Conservation (phyloP, 768 basidiomycete genomes). For the Boletellus sp. region DNA sequence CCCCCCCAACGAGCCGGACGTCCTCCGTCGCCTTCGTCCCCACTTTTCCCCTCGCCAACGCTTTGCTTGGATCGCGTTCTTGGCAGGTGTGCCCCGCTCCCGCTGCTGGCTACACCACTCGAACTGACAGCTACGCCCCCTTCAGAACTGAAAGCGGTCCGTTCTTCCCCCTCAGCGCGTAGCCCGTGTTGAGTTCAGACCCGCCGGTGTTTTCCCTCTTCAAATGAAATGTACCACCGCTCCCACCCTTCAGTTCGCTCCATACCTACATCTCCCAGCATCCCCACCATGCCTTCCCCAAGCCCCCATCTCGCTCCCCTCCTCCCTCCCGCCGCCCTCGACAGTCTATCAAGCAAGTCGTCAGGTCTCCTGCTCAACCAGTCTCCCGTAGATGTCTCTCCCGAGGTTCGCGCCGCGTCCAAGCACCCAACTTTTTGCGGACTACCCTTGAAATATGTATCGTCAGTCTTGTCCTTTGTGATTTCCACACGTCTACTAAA, state of each 20-base stretch:
- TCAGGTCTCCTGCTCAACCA: slow-evolving; percentile 35
- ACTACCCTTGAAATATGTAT: slow-evolving; percentile 75
- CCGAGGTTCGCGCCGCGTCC: slow-evolving; percentile 21
- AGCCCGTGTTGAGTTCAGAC: slow-evolving; percentile 12
- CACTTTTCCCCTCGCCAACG: neutral
- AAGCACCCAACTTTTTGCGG: slow-evolving; percentile 58
- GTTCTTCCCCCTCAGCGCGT: neutral
- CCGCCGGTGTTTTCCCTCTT: slow-evolving; percentile 30
- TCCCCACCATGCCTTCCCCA: slow-evolving; percentile 14
- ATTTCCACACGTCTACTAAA: neutral
- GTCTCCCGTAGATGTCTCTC: slow-evolving; percentile 31
- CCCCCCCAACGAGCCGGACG: too few relatives aligned
- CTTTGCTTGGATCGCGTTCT: slow-evolving; percentile 13
- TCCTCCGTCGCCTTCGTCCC: neutral
- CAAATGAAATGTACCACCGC: slow-evolving; percentile 60
- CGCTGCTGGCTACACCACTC: neutral
- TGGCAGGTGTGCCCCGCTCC: neutral
- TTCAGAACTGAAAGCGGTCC: slow-evolving; percentile 20
- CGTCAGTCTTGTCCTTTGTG: slow-evolving; percentile 45
- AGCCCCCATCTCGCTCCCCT: slow-evolving; percentile 49
- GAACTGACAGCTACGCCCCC: slow-evolving; percentile 1
- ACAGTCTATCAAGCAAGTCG: slow-evolving; percentile 40
- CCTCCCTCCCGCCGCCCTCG: slow-evolving; percentile 45
- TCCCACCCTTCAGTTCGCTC: slow-evolving; percentile 53
- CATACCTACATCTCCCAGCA: slow-evolving; percentile 42